Conservation (phyloP, 2,329 filamentous ascomycete genomes). For the Orbilia oligospora region DNA sequence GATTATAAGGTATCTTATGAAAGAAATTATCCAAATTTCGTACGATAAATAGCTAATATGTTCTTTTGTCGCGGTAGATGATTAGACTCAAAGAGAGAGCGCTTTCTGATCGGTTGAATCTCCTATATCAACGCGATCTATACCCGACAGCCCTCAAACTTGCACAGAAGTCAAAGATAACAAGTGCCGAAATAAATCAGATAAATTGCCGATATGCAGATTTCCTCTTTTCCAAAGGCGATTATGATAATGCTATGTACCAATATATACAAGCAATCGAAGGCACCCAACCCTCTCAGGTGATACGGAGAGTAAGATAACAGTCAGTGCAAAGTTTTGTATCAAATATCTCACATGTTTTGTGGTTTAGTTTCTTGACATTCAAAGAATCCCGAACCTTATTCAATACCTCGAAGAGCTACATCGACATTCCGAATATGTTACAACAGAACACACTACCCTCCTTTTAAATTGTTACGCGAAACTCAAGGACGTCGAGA, state of each 20-base stretch:
- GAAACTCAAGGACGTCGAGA: conserved; percentile 96
- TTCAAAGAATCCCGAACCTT: conserved; percentile 95
- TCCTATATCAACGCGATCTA: conserved; percentile 93
- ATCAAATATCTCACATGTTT: not conserved
- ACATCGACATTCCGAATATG: conserved; percentile 88
- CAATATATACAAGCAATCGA: conserved; percentile 91
- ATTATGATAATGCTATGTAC: conserved; percentile 98
- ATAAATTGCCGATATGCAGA: conserved; percentile 97
- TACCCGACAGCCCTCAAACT: conserved; percentile 93
- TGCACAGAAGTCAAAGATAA: conserved; percentile 86
- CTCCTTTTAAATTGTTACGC: conserved; percentile 96
- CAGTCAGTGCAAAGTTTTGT: not conserved
- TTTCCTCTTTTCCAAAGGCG: conserved; percentile 91
- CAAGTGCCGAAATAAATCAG: conserved; percentile 83
- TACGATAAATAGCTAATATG: not conserved
- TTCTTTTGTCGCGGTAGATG: conserved; percentile 64
- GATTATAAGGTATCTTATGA: conserved; percentile 82
- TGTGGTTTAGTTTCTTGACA: conserved; percentile 82
- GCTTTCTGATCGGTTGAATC: conserved; percentile 89
- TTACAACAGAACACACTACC: conserved; percentile 95
- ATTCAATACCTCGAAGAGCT: conserved; percentile 97
- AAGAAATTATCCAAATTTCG: not conserved
- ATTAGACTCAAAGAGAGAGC: conserved; percentile 86
- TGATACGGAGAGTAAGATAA: conserved; percentile 61
- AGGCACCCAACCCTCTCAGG: conserved; percentile 61